Base-by-base conservation (phyloP, 192 early-diverging fungal genomes). In the Cetraspora pellucida region DNA sequence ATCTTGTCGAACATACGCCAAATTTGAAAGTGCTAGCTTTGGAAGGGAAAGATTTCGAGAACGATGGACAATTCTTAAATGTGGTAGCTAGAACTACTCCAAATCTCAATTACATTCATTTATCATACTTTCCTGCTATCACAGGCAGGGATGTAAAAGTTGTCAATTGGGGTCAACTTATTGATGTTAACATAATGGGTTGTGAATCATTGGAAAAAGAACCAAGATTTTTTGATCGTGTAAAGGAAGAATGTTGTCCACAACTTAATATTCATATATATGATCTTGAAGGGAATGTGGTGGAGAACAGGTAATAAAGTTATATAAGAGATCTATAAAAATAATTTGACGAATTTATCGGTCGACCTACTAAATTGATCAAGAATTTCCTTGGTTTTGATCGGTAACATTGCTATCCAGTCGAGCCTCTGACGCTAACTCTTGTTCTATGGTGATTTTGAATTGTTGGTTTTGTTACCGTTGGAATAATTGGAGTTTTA, bases 251-350 rank as follows among this genome's bases (percentile, higher is more conserved):
- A 19, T 9, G 19, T 43, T 65, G 63, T 23, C 25, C 37, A 19
- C 37, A 65, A 65, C 63, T 65, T 65, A 43, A 65, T 65, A 65
- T 65, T 43, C 63, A 65, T 19, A 65, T 65, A 65, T 65, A 65
- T 27, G 63, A 65, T 65, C 30, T 21, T 19, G 63, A 65, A 2
- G 63, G 63, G 13, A 65, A 65, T 37, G 31, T 65, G n/a, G n/a
- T 44, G n/a, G 63, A 65, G 31, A 30, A 65, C 14, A 43, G 63
- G 31, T 44, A 21, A n/a, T n/a, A n/a, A n/a, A n/a, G n/a, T n/a
- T n/a, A n/a, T n/a, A n/a, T n/a, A n/a, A n/a, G n/a, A n/a, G n/a
- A n/a, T n/a, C n/a, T n/a, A n/a, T n/a, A n/a, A n/a, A n/a, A n/a
- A n/a, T n/a, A n/a, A n/a, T n/a, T n/a, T n/a, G n/a, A n/a, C n/a